Percentiles rank a stretch among this genome's conserved stretches.
These are phyloP conservation scores for Leucoagaricus sp. DNA, from an alignment of 1,284 basidiomycete species.

Conservation along the genomic window DNA sequence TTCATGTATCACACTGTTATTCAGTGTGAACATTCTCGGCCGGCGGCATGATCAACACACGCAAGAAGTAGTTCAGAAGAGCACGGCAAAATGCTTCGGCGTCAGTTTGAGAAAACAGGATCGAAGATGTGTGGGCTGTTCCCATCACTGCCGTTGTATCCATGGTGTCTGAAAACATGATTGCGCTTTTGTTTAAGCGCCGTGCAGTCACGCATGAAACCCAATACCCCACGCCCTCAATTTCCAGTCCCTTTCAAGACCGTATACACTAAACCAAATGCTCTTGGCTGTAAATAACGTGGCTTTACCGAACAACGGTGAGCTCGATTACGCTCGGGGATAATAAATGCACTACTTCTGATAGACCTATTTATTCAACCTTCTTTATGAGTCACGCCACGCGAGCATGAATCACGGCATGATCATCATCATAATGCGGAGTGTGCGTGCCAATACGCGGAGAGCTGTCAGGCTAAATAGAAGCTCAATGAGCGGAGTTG, in stretches of 20 bases:
- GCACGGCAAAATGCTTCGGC: not conserved
- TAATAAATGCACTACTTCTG: not conserved
- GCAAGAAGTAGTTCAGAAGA: not conserved
- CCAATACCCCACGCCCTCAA: too few relatives aligned
- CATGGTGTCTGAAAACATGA: not conserved
- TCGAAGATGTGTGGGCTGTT: not conserved
- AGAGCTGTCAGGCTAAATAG: not conserved
- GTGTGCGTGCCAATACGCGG: too few relatives aligned
- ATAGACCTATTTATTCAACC: not conserved
- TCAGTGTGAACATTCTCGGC: too few relatives aligned
- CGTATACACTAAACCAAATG: too few relatives aligned
- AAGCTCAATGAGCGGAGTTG: not conserved
- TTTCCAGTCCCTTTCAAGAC: too few relatives aligned
- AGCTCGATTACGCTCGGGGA: not conserved
- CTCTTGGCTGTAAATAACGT: too few relatives aligned
- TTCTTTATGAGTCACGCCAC: not conserved
- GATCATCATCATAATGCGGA: too few relatives aligned
- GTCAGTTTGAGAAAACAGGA: not conserved
- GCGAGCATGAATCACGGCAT: too few relatives aligned
- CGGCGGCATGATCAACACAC: too few relatives aligned
- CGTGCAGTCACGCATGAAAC: too few relatives aligned
- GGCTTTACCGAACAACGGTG: not conserved
- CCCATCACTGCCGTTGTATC: slow-evolving; percentile 1
- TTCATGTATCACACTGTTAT: too few relatives aligned
- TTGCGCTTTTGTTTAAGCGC: not conserved